Evolutionary conservation across 2,329 filamentous ascomycete genomes (phyloP), one percentile per base, ranked within the genome.

Genomic region (Zelopaecilomyces penicillatus): DNA sequence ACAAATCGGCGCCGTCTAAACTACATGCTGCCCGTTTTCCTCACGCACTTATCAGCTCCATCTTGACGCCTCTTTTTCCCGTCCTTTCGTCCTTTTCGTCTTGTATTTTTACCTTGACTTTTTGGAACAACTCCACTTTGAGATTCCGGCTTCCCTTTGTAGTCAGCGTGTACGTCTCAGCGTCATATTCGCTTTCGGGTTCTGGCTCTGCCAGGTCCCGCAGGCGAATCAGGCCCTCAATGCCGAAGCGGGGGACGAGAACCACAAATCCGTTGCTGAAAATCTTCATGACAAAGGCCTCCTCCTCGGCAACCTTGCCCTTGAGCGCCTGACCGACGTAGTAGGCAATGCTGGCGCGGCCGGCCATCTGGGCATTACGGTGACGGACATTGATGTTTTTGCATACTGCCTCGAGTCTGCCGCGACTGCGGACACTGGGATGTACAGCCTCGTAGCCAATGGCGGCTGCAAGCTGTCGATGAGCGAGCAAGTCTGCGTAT

Each of bases 351-450:
- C 85, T 93, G 28, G 93, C 91, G 48, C 93, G 82, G 32, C 91
- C 91, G 3, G 93, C 93, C 67, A 95, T 84, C 67, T 98, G 93
- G 30, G 93, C 93, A 65, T 98, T 98, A 59, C 93, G 87, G 65
- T 98, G 93, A 6, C 93, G 83, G 46, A 93, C 83, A 65, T 98
- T 98, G 76, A 98, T 96, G 69, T 98, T 98, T 66, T 89, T 90
- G 76, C 93, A 97, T 27, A 98, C 87, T 46, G 82, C 86, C 65
- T 97, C 90, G 45, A 98, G 82, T 55, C 89, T 87, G 53, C 82
- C 80, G 52, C 88, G 84, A 54, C 84, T 88, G 59, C 87, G 85
- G 46, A 94, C 77, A 39, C 82, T 83, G 6, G 87, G 76, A 60
- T 94, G 85, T n/a, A 93, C 75, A 34, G 83, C 73, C 69, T 90